Percentiles rank a stretch among this genome's conserved stretches.
Conservation (phyloP, 257 asterid genomes). For the Solanum appendiculatum region DNA sequence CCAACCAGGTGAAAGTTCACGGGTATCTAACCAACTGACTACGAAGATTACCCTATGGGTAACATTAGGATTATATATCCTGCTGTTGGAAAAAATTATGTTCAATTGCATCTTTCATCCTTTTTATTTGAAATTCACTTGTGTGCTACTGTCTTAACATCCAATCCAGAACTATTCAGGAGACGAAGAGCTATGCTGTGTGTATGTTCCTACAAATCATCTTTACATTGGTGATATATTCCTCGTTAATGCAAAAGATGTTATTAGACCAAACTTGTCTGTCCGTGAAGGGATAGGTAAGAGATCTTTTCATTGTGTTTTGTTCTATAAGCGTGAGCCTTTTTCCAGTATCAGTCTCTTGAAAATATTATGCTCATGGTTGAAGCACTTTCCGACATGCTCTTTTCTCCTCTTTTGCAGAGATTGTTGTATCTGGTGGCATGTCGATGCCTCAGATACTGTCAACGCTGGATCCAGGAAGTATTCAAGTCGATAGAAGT, state of each 20-base stretch:
- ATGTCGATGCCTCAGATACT: slow-evolving; percentile 46
- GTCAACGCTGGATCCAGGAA: slow-evolving; percentile 25
- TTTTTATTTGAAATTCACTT: background rate
- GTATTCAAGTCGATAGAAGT: slow-evolving; percentile 14
- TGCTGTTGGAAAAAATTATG: background rate
- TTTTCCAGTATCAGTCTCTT: background rate
- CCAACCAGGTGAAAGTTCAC: background rate
- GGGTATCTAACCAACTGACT: background rate
- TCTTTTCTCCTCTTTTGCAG: slow-evolving; percentile 11
- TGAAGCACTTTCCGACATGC: background rate
- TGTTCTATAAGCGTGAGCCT: background rate
- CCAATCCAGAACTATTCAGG: slow-evolving; percentile 28
- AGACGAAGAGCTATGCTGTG: slow-evolving; percentile 45
- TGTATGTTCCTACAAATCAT: slow-evolving; percentile 46
- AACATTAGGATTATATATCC: background rate
- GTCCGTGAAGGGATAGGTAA: slow-evolving; percentile 53
- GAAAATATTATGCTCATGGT: background rate
- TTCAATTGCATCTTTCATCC: background rate
- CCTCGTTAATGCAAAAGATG: slow-evolving; percentile 36
- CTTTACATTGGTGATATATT: slow-evolving; percentile 47
- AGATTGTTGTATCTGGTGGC: slow-evolving; percentile 46
- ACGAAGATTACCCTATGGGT: background rate
- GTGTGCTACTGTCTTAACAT: background rate
- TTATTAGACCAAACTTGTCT: slow-evolving; percentile 42
- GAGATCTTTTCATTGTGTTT: background rate